phyloP scores from a whole-genome alignment of 768 basidiomycete species.

The Sistotremastrum suecicum region DNA sequence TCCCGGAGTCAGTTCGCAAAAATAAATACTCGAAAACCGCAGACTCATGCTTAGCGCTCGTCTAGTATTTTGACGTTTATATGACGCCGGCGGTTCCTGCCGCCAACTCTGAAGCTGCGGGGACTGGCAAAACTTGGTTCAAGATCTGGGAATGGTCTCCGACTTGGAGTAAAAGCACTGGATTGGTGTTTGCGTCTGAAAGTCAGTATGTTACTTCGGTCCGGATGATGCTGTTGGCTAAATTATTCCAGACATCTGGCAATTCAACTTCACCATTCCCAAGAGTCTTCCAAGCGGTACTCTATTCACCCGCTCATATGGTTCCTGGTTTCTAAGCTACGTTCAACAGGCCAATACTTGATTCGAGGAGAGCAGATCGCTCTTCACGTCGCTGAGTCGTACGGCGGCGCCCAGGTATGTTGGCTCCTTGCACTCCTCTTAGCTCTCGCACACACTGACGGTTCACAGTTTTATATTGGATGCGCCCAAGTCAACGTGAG shows the following conservation, averaged over 20 bases:
- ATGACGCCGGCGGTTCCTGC: conserved; percentile 8
- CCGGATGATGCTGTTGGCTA: not conserved
- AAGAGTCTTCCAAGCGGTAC: conserved; percentile 5
- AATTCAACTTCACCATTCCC: conserved; percentile 9
- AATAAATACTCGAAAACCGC: not conserved
- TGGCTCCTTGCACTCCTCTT: not conserved
- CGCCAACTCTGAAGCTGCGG: conserved; percentile 8
- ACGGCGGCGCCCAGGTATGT: conserved; percentile 8
- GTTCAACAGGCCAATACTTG: conserved; percentile 7
- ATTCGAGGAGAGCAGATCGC: conserved; percentile 11
- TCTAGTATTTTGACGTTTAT: conserved; percentile 7
- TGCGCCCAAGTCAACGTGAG: conserved; percentile 9
- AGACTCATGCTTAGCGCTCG: not conserved
- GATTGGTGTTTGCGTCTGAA: conserved; percentile 5
- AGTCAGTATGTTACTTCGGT: not conserved
- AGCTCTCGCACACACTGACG: not conserved
- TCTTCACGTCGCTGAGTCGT: conserved; percentile 7
- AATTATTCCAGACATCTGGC: not conserved
- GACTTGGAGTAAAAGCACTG: conserved; percentile 1
- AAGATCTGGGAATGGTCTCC: conserved; percentile 10
- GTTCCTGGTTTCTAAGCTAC: not conserved
- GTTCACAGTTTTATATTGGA: conserved; percentile 8
- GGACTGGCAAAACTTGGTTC: conserved; percentile 10
- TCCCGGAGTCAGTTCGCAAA: conserved; percentile 5
- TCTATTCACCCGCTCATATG: not conserved